These are phyloP conservation scores for Saccharomycopsis phalli DNA, from an alignment of 1,139 yeast species.

Conservation along the genomic window DNA sequence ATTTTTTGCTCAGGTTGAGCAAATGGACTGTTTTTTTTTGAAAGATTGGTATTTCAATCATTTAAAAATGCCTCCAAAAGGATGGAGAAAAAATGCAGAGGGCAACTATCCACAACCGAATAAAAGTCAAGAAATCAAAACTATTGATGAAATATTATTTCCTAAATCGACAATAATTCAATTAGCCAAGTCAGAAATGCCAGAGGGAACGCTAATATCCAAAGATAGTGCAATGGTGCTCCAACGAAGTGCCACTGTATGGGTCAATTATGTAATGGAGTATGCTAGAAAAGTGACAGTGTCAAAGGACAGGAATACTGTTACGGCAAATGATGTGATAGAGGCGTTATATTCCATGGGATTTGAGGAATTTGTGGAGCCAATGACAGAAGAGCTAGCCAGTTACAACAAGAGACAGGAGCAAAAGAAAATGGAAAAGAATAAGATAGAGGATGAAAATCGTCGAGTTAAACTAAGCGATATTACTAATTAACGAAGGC, in stretches of 20 bases:
- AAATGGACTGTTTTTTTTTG: neutral
- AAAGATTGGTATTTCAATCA: neutral
- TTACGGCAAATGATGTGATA: slow-evolving; percentile 57
- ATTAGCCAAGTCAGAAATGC: slow-evolving; percentile 43
- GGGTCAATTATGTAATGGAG: slow-evolving; percentile 57
- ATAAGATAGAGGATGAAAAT: slow-evolving; percentile 19
- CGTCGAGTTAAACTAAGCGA: slow-evolving; percentile 12
- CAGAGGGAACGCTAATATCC: slow-evolving; percentile 38
- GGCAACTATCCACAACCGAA: slow-evolving; percentile 49
- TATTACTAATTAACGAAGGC: slow-evolving; percentile 11
- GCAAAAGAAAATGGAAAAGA: slow-evolving; percentile 34
- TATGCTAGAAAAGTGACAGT: slow-evolving; percentile 51
- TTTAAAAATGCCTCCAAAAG: slow-evolving; percentile 63
- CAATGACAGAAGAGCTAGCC: slow-evolving; percentile 41
- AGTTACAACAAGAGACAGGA: slow-evolving; percentile 35
- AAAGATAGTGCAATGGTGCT: slow-evolving; percentile 60
- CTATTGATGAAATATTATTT: slow-evolving; percentile 62
- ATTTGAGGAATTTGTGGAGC: slow-evolving; percentile 46
- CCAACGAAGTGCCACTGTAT: slow-evolving; percentile 66
- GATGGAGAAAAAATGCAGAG: slow-evolving; percentile 72
- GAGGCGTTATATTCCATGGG: slow-evolving; percentile 50
- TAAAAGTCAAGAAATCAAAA: slow-evolving; percentile 48
- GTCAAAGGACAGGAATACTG: slow-evolving; percentile 46
- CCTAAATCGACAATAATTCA: slow-evolving; percentile 55
- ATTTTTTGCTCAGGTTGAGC: slow-evolving; percentile 11